These are phyloP conservation scores for Aspergillus sp. DNA, from an alignment of 2,329 filamentous ascomycete genomes.

Conservation along the genomic window DNA sequence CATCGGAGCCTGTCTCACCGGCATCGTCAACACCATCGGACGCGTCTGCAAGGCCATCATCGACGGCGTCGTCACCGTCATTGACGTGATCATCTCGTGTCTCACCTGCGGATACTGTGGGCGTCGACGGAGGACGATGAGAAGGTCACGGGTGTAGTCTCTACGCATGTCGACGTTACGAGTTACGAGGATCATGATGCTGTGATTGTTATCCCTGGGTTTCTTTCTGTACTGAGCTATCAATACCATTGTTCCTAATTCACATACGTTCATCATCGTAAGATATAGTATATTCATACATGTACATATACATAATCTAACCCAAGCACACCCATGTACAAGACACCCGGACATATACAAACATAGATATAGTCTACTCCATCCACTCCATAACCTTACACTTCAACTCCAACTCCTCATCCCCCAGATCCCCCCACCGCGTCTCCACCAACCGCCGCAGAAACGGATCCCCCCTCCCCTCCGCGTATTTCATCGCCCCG, in stretches of 20 bases:
- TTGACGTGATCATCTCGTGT: conserved; percentile 66
- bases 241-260: not conserved
- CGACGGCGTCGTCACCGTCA: conserved; percentile 63
- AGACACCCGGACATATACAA: not conserved
- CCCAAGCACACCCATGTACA: too few relatives aligned
- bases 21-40: conserved; percentile 66
- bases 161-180: conserved; percentile 1
- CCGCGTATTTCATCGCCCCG: conserved; percentile 28
- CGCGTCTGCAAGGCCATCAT: conserved; percentile 65
- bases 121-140: conserved; percentile 18
- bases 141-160: conserved; percentile 19
- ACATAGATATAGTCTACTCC: not conserved
- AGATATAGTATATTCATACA: too few relatives aligned
- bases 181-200: conserved; percentile 11
- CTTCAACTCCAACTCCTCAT: conserved; percentile 20
- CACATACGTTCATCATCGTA: too few relatives aligned
- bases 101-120: conserved; percentile 49
- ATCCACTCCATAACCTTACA: conserved; percentile 22
- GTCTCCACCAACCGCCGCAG: conserved; percentile 29
- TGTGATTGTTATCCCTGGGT: conserved; percentile 1
- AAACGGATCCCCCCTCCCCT: conserved; percentile 32
- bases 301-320: not conserved
- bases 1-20: conserved; percentile 67
- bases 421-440: conserved; percentile 32
- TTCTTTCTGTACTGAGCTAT: not conserved